Conservation (phyloP, 1,139 yeast genomes). For the Pichia sp. region DNA sequence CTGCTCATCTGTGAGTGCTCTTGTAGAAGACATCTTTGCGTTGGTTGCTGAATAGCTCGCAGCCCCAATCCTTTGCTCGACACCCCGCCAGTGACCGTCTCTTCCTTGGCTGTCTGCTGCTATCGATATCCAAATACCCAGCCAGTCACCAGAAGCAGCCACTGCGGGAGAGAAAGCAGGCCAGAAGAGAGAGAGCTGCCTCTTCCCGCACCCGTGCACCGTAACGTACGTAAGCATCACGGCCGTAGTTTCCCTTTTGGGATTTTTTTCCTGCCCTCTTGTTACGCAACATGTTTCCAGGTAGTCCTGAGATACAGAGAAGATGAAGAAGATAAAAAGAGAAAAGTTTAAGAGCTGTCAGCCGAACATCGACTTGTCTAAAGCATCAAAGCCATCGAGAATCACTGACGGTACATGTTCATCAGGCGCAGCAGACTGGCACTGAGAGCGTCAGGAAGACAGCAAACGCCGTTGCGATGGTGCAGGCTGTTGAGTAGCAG, state of each 20-base stretch:
- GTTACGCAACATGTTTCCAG: no score
- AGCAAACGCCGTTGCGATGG: not conserved
- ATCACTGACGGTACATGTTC: not conserved
- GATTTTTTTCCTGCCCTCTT: not conserved
- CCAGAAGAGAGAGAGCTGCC: not conserved
- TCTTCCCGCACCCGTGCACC: not conserved
- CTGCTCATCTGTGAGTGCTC: slow-evolving; percentile 42
- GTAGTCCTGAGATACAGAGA: not conserved
- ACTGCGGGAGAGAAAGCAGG: not conserved
- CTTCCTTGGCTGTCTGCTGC: not conserved
- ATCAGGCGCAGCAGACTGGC: not conserved
- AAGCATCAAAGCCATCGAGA: no score
- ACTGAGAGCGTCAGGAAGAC: not conserved
- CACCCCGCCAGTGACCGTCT: not conserved
- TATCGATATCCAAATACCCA: not conserved
- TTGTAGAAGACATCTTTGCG: slow-evolving; percentile 31
- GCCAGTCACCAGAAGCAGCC: not conserved
- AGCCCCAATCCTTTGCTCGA: not conserved
- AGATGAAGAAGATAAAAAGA: not conserved
- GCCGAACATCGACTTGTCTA: no score
- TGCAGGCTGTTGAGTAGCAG: not conserved
- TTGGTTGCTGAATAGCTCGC: not conserved
- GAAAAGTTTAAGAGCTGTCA: no score
- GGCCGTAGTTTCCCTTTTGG: not conserved
- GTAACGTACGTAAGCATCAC: not conserved